Percentiles rank a stretch among this genome's conserved stretches.
Evolutionary conservation across 1,139 yeast species (phyloP).

Genomic region (Scheffersomyces cryptocercus): DNA sequence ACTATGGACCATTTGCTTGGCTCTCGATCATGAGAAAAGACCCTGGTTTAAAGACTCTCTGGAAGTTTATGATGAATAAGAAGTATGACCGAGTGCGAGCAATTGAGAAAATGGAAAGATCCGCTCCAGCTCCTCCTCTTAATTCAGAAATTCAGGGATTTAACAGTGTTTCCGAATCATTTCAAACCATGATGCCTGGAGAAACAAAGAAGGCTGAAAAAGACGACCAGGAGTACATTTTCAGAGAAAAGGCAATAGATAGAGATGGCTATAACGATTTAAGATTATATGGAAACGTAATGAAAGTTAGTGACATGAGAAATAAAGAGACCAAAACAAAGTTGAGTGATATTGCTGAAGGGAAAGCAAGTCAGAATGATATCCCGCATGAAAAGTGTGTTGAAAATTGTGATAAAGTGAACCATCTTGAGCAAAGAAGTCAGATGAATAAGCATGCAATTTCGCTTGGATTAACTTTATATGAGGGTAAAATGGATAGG

Average conservation of each 20-base stretch:
- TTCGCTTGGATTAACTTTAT: conserved; percentile 30
- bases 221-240: conserved; percentile 16
- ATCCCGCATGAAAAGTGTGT: neutral
- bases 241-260: conserved; percentile 27
- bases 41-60: conserved; percentile 13
- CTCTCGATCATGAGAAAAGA: conserved; percentile 28
- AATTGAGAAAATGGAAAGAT: neutral
- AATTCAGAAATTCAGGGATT: neutral
- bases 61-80: conserved; percentile 12
- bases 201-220: neutral
- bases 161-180: neutral
- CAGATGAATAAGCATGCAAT: conserved; percentile 24
- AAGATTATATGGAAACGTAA: conserved; percentile 21
- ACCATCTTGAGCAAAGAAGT: conserved; percentile 5
- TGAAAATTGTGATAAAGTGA: conserved; percentile 2
- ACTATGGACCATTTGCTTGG: conserved; percentile 34
- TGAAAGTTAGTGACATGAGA: conserved; percentile 7
- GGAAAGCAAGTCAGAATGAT: neutral
- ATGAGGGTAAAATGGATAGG: conserved; percentile 33
- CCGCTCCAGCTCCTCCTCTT: neutral
- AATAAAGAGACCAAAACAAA: neutral
- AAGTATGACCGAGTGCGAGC: neutral
- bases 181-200: neutral
- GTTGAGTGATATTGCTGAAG: neutral
- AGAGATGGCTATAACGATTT: conserved; percentile 31